A percentile compares a stretch with the other conserved stretches of the same genome.
phyloP scores from a whole-genome alignment of 2,329 filamentous ascomycete species.

The Cordyceps sp. region DNA sequence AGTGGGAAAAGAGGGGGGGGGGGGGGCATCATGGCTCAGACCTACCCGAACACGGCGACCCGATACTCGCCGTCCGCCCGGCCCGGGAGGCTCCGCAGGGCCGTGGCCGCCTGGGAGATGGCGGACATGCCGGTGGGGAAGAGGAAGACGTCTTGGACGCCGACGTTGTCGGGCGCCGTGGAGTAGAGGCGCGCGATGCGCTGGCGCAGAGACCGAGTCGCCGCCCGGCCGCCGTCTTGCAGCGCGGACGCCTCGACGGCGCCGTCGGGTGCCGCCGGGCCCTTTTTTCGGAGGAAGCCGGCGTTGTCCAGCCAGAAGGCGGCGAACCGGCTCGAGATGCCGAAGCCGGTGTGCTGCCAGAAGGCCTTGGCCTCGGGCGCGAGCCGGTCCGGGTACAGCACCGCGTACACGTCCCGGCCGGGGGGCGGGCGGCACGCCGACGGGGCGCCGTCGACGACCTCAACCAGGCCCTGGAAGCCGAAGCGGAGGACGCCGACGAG shows the following conservation, averaged over 20 bases:
- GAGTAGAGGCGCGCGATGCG: constrained; percentile 8
- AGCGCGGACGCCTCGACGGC: neutral
- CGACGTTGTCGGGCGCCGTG: constrained; percentile 3
- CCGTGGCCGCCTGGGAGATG: constrained; percentile 15
- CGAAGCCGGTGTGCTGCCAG: constrained; percentile 14
- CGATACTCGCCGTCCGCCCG: constrained; percentile 1
- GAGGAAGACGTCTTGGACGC: constrained; percentile 25
- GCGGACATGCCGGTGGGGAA: constrained; percentile 35
- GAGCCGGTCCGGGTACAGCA: constrained; percentile 5
- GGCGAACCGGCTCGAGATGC: constrained; percentile 12
- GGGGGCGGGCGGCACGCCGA: neutral
- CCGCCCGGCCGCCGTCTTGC: constrained; percentile 3
- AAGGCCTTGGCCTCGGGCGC: constrained; percentile 10
- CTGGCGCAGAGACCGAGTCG: constrained; percentile 4
- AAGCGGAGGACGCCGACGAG: constrained; percentile 1
- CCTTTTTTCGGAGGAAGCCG: constrained; percentile 4
- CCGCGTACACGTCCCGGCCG: constrained; percentile 4
- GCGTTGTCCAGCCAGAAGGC: constrained; percentile 9
- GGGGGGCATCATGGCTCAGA: neutral
- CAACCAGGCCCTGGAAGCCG: constrained; percentile 4
- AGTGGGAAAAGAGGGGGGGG: neutral
- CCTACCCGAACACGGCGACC: constrained; percentile 13
- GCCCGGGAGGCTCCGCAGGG: constrained; percentile 1
- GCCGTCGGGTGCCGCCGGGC: too few relatives aligned
- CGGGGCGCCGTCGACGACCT: neutral